These are phyloP conservation scores for Plantago elongata DNA, from an alignment of 257 asterid species.

Conservation along the genomic window DNA sequence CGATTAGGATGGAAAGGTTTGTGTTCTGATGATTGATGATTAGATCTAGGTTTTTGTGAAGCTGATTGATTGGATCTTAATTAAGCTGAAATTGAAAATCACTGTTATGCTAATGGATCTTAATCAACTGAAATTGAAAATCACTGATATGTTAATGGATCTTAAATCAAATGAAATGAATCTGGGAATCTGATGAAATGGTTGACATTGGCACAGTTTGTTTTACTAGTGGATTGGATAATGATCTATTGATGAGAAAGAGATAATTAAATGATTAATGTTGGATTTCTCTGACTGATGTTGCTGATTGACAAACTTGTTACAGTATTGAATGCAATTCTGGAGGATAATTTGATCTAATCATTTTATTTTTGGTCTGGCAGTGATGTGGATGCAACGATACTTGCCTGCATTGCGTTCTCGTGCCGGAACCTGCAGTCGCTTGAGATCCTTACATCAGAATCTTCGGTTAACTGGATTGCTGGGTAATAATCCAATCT, in stretches of 20 bases:
- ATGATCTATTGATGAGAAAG: not conserved
- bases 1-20: conserved; percentile 83
- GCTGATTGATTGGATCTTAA: conserved; percentile 16
- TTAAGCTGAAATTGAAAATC: too few relatives aligned
- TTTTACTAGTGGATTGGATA: not conserved
- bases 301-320: not conserved
- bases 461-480: conserved; percentile 59
- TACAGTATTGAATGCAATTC: too few relatives aligned
- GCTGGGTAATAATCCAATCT: conserved; percentile 55
- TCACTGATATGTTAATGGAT: too few relatives aligned
- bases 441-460: conserved; percentile 65
- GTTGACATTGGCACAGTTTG: not conserved
- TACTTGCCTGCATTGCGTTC: conserved; percentile 92
- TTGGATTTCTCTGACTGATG: not conserved
- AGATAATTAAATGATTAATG: conserved; percentile 11
- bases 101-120: too few relatives aligned
- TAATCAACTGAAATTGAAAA: not conserved
- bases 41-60: conserved; percentile 31
- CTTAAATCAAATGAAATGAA: not conserved
- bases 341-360: conserved; percentile 19
- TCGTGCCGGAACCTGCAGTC: conserved; percentile 83
- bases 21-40: conserved; percentile 21
- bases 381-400: conserved; percentile 85
- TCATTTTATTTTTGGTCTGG: conserved; percentile 29
- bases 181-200: too few relatives aligned